phyloP scores from a whole-genome alignment of 345 rosid species.

The Nephelium lappaceum region DNA sequence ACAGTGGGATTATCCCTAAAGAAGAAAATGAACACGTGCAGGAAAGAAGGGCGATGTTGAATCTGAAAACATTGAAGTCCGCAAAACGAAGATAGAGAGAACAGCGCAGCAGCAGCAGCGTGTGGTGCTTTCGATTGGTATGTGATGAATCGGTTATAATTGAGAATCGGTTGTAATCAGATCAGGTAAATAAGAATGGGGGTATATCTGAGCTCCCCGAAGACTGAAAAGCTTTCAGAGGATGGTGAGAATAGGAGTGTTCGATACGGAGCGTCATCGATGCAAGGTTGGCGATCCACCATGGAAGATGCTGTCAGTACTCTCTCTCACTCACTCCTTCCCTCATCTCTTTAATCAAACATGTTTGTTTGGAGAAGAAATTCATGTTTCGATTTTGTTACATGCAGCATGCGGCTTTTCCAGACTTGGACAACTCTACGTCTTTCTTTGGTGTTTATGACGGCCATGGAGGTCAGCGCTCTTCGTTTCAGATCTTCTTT shows the following conservation, averaged over 20 bases:
- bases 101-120: neutral
- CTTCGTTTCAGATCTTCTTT: too few species aligned
- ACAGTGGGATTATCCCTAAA: too few species aligned
- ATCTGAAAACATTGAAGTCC: neutral
- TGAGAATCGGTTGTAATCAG: neutral
- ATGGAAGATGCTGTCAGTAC: conserved; percentile 90
- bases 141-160: neutral
- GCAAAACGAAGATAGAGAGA: too few species aligned
- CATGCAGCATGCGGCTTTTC: conserved; percentile 69
- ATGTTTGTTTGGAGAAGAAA: too few species aligned
- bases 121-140: neutral
- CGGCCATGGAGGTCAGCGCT: conserved; percentile 80
- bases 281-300: conserved; percentile 91
- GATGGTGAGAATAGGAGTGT: conserved; percentile 69
- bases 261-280: conserved; percentile 70
- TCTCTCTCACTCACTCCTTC: too few species aligned
- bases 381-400: neutral
- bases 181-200: conserved; percentile 49
- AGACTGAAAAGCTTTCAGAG: conserved; percentile 73
- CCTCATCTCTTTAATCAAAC: too few species aligned
- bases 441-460: conserved; percentile 89
- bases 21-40: too few species aligned
- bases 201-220: conserved; percentile 76
- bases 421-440: conserved; percentile 59
- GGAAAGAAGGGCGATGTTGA: too few species aligned